Percentiles rank a stretch among this genome's conserved stretches.
phyloP scores from a whole-genome alignment of 2,329 filamentous ascomycete species.

The Claviceps purpurea region DNA sequence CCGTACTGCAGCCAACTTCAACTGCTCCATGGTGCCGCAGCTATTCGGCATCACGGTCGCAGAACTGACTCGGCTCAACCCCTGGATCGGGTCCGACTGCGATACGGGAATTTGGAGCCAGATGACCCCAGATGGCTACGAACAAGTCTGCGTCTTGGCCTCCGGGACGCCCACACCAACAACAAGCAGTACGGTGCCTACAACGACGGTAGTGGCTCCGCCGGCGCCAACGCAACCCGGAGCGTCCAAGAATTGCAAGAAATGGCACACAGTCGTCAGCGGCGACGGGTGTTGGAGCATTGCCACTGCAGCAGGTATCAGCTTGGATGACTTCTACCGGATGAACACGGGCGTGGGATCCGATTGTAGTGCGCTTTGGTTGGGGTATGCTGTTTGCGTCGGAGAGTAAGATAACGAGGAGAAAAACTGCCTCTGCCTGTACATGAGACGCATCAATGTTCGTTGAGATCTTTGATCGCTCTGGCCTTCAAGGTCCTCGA shows the following conservation, averaged over 20 bases:
- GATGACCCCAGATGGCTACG: background rate
- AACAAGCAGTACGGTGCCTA: background rate
- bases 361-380: background rate
- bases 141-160: background rate
- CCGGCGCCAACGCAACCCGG: background rate
- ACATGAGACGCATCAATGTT: background rate
- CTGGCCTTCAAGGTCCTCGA: no score
- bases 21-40: background rate
- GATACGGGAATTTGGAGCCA: background rate
- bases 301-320: background rate
- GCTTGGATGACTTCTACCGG: background rate
- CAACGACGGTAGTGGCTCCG: background rate
- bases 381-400: background rate
- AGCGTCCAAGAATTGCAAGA: background rate
- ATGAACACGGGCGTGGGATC: background rate
- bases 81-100: slow-evolving; percentile 1
- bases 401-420: background rate
- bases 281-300: background rate
- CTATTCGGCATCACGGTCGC: slow-evolving; percentile 1
- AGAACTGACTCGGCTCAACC: background rate
- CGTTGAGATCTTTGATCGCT: background rate
- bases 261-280: background rate
- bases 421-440: background rate
- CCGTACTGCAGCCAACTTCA: background rate
- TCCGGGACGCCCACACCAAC: background rate